phyloP scores from a whole-genome alignment of 2,329 filamentous ascomycete genomes.

The Escovopsis sp. region DNA sequence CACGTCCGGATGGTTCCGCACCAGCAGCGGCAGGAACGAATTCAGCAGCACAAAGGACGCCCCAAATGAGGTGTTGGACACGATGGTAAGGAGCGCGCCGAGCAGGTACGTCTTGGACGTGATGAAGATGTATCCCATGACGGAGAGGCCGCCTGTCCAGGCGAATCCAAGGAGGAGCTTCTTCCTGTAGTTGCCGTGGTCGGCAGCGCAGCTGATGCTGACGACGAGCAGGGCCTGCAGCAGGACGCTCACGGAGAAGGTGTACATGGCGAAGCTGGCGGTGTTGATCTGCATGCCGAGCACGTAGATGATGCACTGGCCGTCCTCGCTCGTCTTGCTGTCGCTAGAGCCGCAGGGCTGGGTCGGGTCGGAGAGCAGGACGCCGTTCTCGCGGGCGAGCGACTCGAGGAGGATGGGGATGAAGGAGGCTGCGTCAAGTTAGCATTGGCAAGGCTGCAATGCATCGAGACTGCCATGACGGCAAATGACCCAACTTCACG shows the following conservation, averaged over 20 bases:
- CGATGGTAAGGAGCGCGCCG: constrained; percentile 68
- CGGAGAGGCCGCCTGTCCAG: constrained; percentile 61
- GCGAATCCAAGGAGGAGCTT: constrained; percentile 75
- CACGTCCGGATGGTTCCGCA: constrained; percentile 60
- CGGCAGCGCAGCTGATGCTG: constrained; percentile 88
- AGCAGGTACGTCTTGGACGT: constrained; percentile 62
- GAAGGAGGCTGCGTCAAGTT: constrained; percentile 53
- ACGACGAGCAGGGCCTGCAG: constrained; percentile 83
- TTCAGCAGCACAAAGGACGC: constrained; percentile 92
- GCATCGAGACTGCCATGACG: no score
- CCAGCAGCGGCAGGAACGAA: constrained; percentile 82
- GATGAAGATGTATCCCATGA: constrained; percentile 79
- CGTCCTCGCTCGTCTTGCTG: constrained; percentile 32
- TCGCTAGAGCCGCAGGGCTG: constrained; percentile 59
- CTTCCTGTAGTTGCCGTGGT: constrained; percentile 88
- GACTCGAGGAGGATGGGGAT: constrained; percentile 92
- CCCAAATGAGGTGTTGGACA: constrained; percentile 88
- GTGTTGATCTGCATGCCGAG: constrained; percentile 83
- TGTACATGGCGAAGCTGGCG: constrained; percentile 96
- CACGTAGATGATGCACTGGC: constrained; percentile 70
- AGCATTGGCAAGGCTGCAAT: neutral
- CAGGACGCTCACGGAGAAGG: constrained; percentile 82
- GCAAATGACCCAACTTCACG: no score
- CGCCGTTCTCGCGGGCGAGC: constrained; percentile 80
- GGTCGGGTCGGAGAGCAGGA: constrained; percentile 61